A percentile compares a stretch with the other conserved stretches of the same genome.
These are phyloP conservation scores for Termitomyces sp. DNA, from an alignment of 768 basidiomycete genomes.

Conservation along the genomic window DNA sequence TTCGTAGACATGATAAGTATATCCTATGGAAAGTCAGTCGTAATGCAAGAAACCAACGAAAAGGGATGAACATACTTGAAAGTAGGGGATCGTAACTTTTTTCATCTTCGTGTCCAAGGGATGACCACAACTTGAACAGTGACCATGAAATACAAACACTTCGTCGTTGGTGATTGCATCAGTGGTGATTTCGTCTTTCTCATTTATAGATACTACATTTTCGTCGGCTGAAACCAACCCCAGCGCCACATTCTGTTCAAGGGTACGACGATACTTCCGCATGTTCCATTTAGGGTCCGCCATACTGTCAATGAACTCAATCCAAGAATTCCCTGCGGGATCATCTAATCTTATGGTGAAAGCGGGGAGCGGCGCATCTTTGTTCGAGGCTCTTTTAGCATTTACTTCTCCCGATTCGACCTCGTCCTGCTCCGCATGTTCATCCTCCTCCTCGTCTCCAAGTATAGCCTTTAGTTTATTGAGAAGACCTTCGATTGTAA, in stretches of 20 bases:
- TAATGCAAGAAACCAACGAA: not conserved
- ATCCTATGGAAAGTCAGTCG: constrained; percentile 47
- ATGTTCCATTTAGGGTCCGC: constrained; percentile 92
- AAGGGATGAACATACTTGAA: constrained; percentile 57
- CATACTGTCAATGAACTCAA: constrained; percentile 84
- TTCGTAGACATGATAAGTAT: constrained; percentile 84
- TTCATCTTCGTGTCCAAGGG: constrained; percentile 88
- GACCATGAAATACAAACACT: constrained; percentile 66
- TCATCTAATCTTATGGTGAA: constrained; percentile 89
- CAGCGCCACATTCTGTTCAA: constrained; percentile 74
- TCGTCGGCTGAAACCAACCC: constrained; percentile 61
- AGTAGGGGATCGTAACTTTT: constrained; percentile 94
- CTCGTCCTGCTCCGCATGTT: constrained; percentile 36
- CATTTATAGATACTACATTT: not conserved
- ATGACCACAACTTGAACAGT: constrained; percentile 86
- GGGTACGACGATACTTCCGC: constrained; percentile 71
- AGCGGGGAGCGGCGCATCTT: constrained; percentile 50
- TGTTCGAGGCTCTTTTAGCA: constrained; percentile 25
- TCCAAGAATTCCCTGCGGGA: constrained; percentile 93
- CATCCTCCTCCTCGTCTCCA: constrained; percentile 52
- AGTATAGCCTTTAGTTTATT: constrained; percentile 58
- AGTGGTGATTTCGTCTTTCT: constrained; percentile 14
- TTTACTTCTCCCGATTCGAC: constrained; percentile 26
- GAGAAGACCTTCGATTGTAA: constrained; percentile 73
- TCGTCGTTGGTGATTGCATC: constrained; percentile 64